Base-by-base conservation (phyloP, 192 early-diverging fungal genomes). In the Backusella tarrabulga region DNA sequence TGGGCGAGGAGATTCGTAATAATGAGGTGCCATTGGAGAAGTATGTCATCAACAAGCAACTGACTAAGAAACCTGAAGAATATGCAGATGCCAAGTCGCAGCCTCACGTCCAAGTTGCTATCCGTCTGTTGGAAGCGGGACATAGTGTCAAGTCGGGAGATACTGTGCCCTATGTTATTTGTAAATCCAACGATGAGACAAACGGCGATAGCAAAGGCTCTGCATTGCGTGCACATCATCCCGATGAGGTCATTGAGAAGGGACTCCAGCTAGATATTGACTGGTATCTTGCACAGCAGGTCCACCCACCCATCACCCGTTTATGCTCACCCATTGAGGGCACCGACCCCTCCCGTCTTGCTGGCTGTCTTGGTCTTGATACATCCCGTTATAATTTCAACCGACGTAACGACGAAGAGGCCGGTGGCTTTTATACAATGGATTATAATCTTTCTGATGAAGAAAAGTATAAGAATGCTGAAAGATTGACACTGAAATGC, bases 81-180 rank as follows among this genome's bases (percentile, higher is more conserved):
- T 99, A 99, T 81, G 86, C 93, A 0, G 97, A 98, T 80, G 87
- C 81, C 19, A 94, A 96, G 77, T 82, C 84, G 6, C 97, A 97
- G 77, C 96, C 98, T 0, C 98, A 99, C 74, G 97, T 99, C 15
- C 93, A 94, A 56, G 98, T 99, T 3, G 98, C 98, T 5, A 83
- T 97, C 11, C 80, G 89, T 7, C 85, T 97, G 89, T 92, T 91
- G 73, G 80, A 85, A n/a, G 83, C 85, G 46, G 96, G 96, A 35
- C 68, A 83, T 14, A 84, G 84, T 11, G 88, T 93, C 7, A 85
- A 91, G 15, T 80, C 89, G 1, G 98, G 97, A n/a, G 97, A 99
- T 76, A 96, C 95, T 0, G 88, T 99, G 9, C 96, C 96, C 3
- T 99, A 97, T 79, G 89, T 99, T 3, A 95, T 99, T 36, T 95